A percentile compares a stretch with the other conserved stretches of the same genome.
Conservation (phyloP, 305 asterid genomes). For the Andrographis paniculata region DNA sequence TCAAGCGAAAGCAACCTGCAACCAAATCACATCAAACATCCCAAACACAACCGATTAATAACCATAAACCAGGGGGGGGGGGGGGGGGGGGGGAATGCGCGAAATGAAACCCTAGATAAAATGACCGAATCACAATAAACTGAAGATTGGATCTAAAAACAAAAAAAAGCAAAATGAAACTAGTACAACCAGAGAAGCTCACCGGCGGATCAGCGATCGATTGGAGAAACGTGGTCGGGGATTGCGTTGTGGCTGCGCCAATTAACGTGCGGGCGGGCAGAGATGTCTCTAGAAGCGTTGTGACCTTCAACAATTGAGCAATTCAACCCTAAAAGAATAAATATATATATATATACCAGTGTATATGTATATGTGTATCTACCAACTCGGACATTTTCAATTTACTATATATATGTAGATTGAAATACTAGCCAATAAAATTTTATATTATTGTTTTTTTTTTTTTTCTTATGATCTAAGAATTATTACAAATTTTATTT, state of each 20-base stretch:
- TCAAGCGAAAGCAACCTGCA: conserved; percentile 25
- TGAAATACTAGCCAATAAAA: too few relatives aligned
- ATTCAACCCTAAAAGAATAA: too few relatives aligned
- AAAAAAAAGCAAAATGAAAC: too few relatives aligned
- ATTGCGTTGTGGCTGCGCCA: conserved; percentile 1
- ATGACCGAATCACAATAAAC: conserved; percentile 12
- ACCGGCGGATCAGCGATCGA: conserved; percentile 17
- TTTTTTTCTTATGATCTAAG: too few relatives aligned
- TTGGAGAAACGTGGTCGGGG: conserved; percentile 8
- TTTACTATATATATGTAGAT: too few relatives aligned
- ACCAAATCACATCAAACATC: conserved; percentile 13
- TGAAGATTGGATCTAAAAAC: conserved; percentile 19
- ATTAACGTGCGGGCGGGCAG: neutral
- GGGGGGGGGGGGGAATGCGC: neutral
- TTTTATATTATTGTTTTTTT: too few relatives aligned
- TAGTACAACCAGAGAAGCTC: conserved; percentile 11
- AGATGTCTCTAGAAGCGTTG: too few relatives aligned
- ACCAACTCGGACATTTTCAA: too few relatives aligned
- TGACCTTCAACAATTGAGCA: too few relatives aligned
- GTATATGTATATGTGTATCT: too few relatives aligned
- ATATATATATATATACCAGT: too few relatives aligned
- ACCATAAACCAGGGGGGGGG: conserved; percentile 7
- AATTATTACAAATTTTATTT: too few relatives aligned
- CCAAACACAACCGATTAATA: conserved; percentile 10
- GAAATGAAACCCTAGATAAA: conserved; percentile 14